Evolutionary conservation across 163 green algal species (phyloP).

Genomic region (Scenedesmus sp.): DNA sequence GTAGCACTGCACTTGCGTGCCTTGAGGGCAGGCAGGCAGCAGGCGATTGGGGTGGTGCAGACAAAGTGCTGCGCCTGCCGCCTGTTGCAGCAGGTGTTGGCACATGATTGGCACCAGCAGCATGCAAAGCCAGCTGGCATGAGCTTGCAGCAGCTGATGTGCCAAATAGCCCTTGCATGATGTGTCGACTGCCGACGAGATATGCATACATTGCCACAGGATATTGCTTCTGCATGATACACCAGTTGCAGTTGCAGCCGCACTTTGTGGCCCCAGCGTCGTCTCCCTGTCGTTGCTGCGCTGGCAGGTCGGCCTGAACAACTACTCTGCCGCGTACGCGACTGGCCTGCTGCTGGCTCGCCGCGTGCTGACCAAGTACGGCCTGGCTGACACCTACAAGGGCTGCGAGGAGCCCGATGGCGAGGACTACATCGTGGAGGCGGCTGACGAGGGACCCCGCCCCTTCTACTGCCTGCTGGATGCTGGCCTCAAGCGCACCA

Average conservation of each 20-base stretch:
- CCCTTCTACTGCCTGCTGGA: conserved; percentile 98
- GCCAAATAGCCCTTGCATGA: background rate
- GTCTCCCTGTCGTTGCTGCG: background rate
- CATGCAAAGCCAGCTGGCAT: too few relatives aligned
- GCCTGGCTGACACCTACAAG: conserved; percentile 93
- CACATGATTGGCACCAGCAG: too few relatives aligned
- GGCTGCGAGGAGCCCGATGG: conserved; percentile 87
- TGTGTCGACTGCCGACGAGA: too few relatives aligned
- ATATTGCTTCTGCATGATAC: background rate
- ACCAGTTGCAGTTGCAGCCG: background rate
- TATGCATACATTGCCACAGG: background rate
- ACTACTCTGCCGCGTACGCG: conserved; percentile 97
- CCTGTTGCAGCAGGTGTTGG: background rate
- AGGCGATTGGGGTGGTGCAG: too few relatives aligned
- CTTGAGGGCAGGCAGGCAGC: too few relatives aligned
- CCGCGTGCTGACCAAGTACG: conserved; percentile 95
- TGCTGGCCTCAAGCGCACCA: conserved; percentile 96
- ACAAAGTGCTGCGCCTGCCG: background rate
- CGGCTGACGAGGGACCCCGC: conserved; percentile 87
- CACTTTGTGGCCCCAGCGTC: background rate
- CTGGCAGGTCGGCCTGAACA: conserved; percentile 89
- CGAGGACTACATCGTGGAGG: conserved; percentile 98
- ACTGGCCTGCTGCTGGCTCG: conserved; percentile 96
- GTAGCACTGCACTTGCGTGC: background rate
- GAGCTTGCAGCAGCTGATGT: background rate